These are phyloP conservation scores for Neoarthrinium moseri DNA, from an alignment of 2,329 filamentous ascomycete species.

Conservation along the genomic window DNA sequence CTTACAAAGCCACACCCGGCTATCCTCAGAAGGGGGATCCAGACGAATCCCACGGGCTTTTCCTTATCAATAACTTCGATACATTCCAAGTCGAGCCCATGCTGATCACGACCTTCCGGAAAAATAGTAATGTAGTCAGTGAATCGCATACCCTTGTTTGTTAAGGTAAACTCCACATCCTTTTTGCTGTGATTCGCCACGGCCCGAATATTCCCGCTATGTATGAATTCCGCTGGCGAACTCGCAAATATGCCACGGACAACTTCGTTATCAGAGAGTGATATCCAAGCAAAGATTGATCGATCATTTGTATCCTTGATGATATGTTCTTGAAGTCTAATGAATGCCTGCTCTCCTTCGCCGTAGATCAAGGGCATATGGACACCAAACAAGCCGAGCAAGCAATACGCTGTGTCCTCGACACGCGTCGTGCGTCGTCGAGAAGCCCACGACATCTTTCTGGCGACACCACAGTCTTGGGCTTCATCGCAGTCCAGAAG, in stretches of 20 bases:
- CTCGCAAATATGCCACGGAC: not conserved
- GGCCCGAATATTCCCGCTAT: too few species aligned
- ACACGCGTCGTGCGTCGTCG: conserved; percentile 18
- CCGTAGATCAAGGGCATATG: conserved; percentile 30
- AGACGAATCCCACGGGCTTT: too few species aligned
- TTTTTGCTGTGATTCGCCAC: not conserved
- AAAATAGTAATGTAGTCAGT: too few species aligned
- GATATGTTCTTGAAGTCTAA: conserved; percentile 26
- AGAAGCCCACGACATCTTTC: conserved; percentile 28
- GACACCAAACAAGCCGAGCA: conserved; percentile 29
- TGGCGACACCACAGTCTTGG: conserved; percentile 14
- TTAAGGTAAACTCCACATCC: not conserved
- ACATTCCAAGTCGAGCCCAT: too few species aligned
- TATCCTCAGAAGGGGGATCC: too few species aligned
- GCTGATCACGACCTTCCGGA: too few species aligned
- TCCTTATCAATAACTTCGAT: too few species aligned
- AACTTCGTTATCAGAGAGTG: not conserved
- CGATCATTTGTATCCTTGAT: conserved; percentile 6
- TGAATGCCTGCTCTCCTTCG: conserved; percentile 24
- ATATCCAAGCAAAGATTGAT: conserved; percentile 3
- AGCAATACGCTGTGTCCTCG: conserved; percentile 27
- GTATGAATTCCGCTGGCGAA: not conserved
- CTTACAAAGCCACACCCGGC: too few species aligned
- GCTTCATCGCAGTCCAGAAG: conserved; percentile 1
- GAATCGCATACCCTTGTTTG: conserved; percentile 1